phyloP scores from a whole-genome alignment of 129 eudicot genomes.

The Scalesia atractyloides region DNA sequence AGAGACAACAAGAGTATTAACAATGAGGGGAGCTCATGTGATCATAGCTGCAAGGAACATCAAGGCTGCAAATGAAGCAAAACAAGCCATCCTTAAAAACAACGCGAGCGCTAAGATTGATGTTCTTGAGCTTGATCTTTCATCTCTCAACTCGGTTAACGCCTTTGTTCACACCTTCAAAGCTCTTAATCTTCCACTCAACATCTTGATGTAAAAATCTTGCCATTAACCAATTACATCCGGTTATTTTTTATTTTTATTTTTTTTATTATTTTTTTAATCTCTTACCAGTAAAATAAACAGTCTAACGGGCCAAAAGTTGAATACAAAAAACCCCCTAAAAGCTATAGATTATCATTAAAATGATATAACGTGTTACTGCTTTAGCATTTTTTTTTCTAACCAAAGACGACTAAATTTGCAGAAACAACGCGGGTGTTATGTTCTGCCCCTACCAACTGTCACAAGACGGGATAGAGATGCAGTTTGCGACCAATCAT shows the following conservation, averaged over 20 bases:
- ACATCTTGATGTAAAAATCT: constrained; percentile 68
- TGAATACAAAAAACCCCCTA: background rate
- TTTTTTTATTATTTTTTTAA: no score
- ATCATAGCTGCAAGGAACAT: constrained; percentile 76
- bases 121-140: constrained; percentile 75
- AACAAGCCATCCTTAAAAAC: constrained; percentile 49
- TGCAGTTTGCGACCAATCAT: constrained; percentile 92
- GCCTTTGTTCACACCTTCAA: constrained; percentile 59
- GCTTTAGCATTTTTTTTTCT: no score
- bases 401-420: constrained; percentile 6
- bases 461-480: constrained; percentile 81
- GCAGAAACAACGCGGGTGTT: constrained; percentile 93
- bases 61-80: constrained; percentile 81
- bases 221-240: background rate
- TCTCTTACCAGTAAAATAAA: background rate
- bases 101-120: constrained; percentile 56
- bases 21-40: constrained; percentile 76
- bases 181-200: constrained; percentile 78
- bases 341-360: background rate
- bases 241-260: background rate
- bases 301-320: background rate
- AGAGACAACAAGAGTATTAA: constrained; percentile 84
- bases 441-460: constrained; percentile 89
- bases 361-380: background rate
- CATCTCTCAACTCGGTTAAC: constrained; percentile 61